Evolutionary conservation across 805 yeast genomes (phyloP).

Genomic region (Sporopachydermia lactativora): DNA sequence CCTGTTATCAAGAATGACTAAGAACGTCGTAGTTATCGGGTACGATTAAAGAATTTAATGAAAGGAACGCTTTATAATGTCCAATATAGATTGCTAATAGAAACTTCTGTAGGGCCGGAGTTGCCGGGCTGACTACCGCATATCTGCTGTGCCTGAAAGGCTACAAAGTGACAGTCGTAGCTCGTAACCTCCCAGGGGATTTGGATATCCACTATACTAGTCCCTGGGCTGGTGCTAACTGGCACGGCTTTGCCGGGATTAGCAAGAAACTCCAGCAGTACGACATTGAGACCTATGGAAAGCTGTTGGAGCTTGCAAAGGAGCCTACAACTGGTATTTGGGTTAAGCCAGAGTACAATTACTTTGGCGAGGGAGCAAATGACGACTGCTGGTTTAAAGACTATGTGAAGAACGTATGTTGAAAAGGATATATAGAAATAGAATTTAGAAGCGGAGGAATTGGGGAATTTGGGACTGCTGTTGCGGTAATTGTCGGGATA

Average conservation of each 20-base stretch:
- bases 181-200: slow-evolving; percentile 43
- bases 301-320: slow-evolving; percentile 30
- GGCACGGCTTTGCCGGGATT: slow-evolving; percentile 42
- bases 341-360: slow-evolving; percentile 12
- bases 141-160: slow-evolving; percentile 25
- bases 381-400: slow-evolving; percentile 36
- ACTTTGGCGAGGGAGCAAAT: slow-evolving; percentile 6
- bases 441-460: too few species aligned
- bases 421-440: too few species aligned
- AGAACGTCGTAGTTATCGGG: too few species aligned
- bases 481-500: too few species aligned
- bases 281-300: slow-evolving; percentile 36
- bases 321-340: slow-evolving; percentile 38
- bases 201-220: slow-evolving; percentile 37
- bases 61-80: too few species aligned
- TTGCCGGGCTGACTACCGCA: slow-evolving; percentile 42
- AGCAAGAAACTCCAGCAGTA: slow-evolving; percentile 20
- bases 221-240: slow-evolving; percentile 63
- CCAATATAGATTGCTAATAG: not conserved
- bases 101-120: slow-evolving; percentile 28
- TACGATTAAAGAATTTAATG: too few species aligned
- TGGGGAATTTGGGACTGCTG: too few species aligned
- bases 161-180: slow-evolving; percentile 29
- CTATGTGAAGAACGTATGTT: slow-evolving; percentile 25
- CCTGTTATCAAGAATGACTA: too few species aligned